Base-by-base conservation (phyloP, 257 asterid species). In the Nicotiana paniculata region DNA sequence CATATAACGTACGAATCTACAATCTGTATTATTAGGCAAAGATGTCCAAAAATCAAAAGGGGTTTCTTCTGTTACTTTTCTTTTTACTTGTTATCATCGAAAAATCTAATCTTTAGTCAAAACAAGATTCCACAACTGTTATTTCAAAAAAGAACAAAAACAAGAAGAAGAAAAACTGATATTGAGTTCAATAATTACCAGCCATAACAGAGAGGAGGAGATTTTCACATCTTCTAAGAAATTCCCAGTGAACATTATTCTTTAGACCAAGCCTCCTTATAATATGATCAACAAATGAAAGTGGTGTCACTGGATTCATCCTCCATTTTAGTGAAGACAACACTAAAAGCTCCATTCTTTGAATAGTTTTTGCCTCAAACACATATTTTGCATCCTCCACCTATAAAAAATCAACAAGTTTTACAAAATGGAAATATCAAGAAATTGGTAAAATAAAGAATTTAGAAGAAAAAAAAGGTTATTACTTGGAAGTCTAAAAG, bases 261-360 rank as follows among this genome's bases (percentile, higher is more conserved):
- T 91, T 93, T 78, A 91, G 82, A 13, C 97, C 95, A 13, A 93
- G 90, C 94, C 97, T 89, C 24, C 95, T 90, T 30, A 90, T 84
- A 4, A 93, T 86, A 85, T 96, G 98, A 89, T 93, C 93, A 54
- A 96, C 89, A 82, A 94, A 94, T 3, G 96, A 94, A 39, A 96
- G 83, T 33, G 99, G 97, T 7, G 99, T 96, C 76, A 93, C 97
- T 16, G 97, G 97, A 90, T 93, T 94, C 98, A 96, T 93, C 88
- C 95, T 88, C 99, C 99, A 96, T 81, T 92, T 84, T 0, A 96
- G 90, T 46, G 92, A 82, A 2, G 96, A 87, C 9, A 96, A 95
- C 63, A 96, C 91, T 84, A 93, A 61, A 81, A 96, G 92, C 97
- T 96, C 99, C 99, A 92, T 93, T 83, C 89, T 91, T 77, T 94